Base-by-base conservation (phyloP, 2,329 filamentous ascomycete genomes). In the Parasarocladium wereldwijsianum region DNA sequence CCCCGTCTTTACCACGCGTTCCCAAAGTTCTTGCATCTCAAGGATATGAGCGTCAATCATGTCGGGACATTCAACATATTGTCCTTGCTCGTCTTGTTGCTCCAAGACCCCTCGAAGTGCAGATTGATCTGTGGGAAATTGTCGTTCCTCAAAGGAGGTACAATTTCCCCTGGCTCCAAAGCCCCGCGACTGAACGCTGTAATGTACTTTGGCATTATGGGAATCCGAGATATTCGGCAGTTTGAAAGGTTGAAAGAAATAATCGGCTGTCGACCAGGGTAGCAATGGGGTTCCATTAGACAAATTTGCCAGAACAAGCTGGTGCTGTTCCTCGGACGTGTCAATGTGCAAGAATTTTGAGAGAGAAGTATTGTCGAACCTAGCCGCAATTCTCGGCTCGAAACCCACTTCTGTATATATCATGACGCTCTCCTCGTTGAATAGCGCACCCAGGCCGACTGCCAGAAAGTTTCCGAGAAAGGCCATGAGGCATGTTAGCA, bases 401-500 rank as follows among this genome's bases (percentile, higher is more conserved):
- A 3, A 49, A 30, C 0, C 44, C 17, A 3, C 30, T 29, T 1
- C 30, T 6, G 4, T 8, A 8, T 44, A 39, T 0, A 36, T 35
- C 0, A 17, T 17, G 1, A 35, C 32, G 0, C 37, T 32, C 0
- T 36, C 30, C 9, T 68, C 57, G 14, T 60, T 51, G 32, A 75
- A 65, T 0, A 76, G 36, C 1, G 59, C 61, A 32, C 61, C 53
- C 0, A 75, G 48, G 0, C 63, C 54, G 3, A 75, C 52, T 0
- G 69, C 58, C 0, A 76, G 50, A 0, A 72, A 27, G 26, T 76
- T 74, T 0, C 61, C 55, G 0, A 70, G 43, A 0, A 75, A 34
- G 0, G 63, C 55, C 32, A 66, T 58, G 0, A 46, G 5, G 32
- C 68, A 71, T 0, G 75, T 49, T 0, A 54, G 24, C 0, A 45